Evolutionary conservation across 768 basidiomycete species (phyloP), one percentile per base, ranked within the genome.

Genomic region (Kwoniella sp.): DNA sequence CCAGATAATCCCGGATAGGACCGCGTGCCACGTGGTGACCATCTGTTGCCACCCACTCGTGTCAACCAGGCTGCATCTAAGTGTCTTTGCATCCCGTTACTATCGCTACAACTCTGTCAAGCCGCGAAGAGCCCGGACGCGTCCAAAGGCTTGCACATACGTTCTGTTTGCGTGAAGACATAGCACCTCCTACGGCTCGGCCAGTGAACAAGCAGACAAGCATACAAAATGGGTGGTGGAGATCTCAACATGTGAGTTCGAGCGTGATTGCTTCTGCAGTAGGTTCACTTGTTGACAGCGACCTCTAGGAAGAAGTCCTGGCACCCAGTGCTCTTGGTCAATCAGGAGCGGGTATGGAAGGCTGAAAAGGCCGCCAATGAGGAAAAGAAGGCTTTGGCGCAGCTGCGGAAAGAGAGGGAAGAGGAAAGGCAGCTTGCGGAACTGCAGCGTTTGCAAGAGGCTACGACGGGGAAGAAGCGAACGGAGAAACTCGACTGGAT

Each of bases 331-430:
- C 87, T 93, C 76, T 76, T 95, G 76, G 90, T 89, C 74, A 93
- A 93, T 77, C 93, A 96, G 85, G 89, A 93, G 84, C 84, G 88
- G 82, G 95, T 98, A 67, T 98, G 95, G 93, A 81, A 96, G 50
- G 88, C 93, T 76, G 95, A 99, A 76, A 91, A 93, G 82, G 86
- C 88, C 71, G 90, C 91, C 47, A 85, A 95, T 51, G 93, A 93
- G 71, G 95, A 99, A 77, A 95, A 93, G 79, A 98, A 96, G 83
- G 93, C 93, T 71, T 80, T 95, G 8, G 89, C 91, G 46, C 91
- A 99, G 74, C 82, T 99, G 5, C 84, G 90, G 55, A 98, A 98
- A 74, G 95, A 99, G 76, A 88, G 89, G 65, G 93, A 95, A 68
- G 95, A 99, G 70, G 95, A 99, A 71, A 81, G 95, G 5, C 93